Conservation (phyloP, 805 yeast species). For the Kuraishia borneana region DNA sequence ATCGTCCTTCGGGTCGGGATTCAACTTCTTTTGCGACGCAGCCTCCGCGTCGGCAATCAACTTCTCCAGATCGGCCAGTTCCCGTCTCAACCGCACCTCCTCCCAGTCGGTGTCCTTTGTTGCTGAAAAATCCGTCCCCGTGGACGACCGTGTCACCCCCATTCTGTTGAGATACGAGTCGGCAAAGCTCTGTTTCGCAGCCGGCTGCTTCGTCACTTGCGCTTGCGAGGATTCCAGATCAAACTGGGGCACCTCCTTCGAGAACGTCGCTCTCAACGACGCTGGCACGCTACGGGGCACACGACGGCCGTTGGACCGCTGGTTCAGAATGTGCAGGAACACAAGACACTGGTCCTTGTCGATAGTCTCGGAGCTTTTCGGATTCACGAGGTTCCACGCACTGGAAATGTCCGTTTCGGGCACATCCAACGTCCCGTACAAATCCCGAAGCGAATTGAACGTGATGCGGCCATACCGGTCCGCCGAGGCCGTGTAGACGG, state of each 20-base stretch:
- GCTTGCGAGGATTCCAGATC: conserved; percentile 48
- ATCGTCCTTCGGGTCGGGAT: conserved; percentile 10
- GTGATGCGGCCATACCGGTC: conserved; percentile 75
- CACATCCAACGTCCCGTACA: conserved; percentile 64
- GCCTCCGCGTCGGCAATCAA: conserved; percentile 45
- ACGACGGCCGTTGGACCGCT: conserved; percentile 66
- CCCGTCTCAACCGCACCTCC: conserved; percentile 40
- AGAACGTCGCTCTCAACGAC: conserved; percentile 81
- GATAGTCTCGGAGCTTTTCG: conserved; percentile 75
- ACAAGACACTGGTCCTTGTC: conserved; percentile 90
- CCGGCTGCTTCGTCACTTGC: conserved; percentile 12
- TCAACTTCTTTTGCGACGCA: conserved; percentile 26
- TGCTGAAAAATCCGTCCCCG: conserved; percentile 63
- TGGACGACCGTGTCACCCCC: conserved; percentile 28
- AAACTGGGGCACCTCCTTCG: conserved; percentile 72
- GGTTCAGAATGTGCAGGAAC: conserved; percentile 83
- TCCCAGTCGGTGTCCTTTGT: conserved; percentile 89
- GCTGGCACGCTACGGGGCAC: conserved; percentile 95
- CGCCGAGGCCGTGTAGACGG: conserved; percentile 60
- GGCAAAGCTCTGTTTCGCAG: conserved; percentile 33
- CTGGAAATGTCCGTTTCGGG: conserved; percentile 78
- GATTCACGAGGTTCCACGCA: conserved; percentile 94
- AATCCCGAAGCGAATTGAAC: conserved; percentile 56
- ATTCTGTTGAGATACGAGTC: conserved; percentile 43
- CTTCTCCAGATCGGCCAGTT: conserved; percentile 61